Evolutionary conservation across 2,329 filamentous ascomycete genomes (phyloP), one percentile per base, ranked within the genome.

Genomic region (Fusarium sp.): DNA sequence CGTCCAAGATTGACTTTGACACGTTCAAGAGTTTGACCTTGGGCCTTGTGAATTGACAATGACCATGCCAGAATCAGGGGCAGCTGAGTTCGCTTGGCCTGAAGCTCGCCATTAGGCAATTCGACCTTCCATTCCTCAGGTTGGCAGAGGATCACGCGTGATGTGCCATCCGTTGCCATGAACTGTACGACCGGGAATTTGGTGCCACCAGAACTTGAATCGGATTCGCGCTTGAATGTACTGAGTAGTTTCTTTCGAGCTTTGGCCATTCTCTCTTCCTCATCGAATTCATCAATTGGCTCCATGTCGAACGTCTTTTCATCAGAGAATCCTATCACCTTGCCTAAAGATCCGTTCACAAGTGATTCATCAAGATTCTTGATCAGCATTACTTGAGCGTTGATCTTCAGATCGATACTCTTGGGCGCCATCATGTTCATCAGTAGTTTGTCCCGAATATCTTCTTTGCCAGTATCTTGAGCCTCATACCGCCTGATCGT

Each of bases 301-400:
- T 66, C 77, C 80, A 83, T 82, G 35, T 83, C 81, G 42, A 83
- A 84, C 1, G 82, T 81, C 62, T 79, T 82, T 66, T 83, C 82
- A 42, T 84, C 83, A 7, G 82, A 82, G 66, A 84, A 84, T 10
- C 78, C 82, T 65, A 84, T 88, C 9, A 99, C 93, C 70, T 93
- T 95, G 31, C 96, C 96, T 15, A 99, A 87, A 0, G 96, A 97
- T 9, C 96, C 96, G 79, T 99, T 99, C 75, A 98, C 96, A 1
- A 99, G 88, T 1, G 90, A 92, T 44, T 98, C 94, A 79, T 99
- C 96, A 84, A 98, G 92, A 78, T 99, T 99, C 83, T 99, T 99
- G 87, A 99, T 98, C n/a, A 99, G 86, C 96, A 99, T 99, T 49
- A 99, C 97, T 80, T 99, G 97, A 0, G 96, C 94, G 15, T 95